Base-by-base conservation (phyloP, 306 rosid genomes). In the Mucuna pruriens region DNA sequence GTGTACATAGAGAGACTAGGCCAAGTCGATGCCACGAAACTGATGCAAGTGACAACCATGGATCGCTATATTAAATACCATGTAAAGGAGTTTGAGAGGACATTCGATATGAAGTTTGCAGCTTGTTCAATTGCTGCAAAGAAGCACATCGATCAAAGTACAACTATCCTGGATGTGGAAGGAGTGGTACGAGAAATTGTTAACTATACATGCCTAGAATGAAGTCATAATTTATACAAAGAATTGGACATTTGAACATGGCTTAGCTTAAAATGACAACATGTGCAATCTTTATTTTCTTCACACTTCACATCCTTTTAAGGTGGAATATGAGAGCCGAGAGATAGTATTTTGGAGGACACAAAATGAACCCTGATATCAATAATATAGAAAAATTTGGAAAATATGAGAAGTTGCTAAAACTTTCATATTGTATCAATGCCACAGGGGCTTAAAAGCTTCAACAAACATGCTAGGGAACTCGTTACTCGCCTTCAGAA, bases 141-240 rank as follows among this genome's bases (percentile, higher is more conserved):
- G 92, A 93, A 77, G 86, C 96, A 95, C 76, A 93, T 95, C 26
- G 99, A 95, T 87, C 98, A 95, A 83, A 95, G 97, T 80, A 91
- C 97, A 76, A 93, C 97, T 74, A 95, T 95, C 82, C 77, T 95
- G 72, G 99, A 95, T 63, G 99, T 93, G 71, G 92, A 90, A 79
- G 99, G 99, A 88, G 93, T 95, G 93, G 99, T 95, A 91, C 76
- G 65, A 79, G n/a, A 46, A 81, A 36, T 71, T 57, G 49, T 70
- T 38, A 36, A 69, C 12, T 63, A 46, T 68, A 62, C 25, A 39
- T 29, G 74, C 44, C 48, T n/a, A 74, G 22, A 55, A 31, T 57
- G 46, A 67, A 34, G 38, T 75, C 68, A 45, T 38, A 39, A 16
- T 64, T 83, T 33, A 8, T 20, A 23, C 2, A 48, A n/a, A 22